Base-by-base conservation (phyloP, 2,329 filamentous ascomycete genomes). In the Cladosporium velox region DNA sequence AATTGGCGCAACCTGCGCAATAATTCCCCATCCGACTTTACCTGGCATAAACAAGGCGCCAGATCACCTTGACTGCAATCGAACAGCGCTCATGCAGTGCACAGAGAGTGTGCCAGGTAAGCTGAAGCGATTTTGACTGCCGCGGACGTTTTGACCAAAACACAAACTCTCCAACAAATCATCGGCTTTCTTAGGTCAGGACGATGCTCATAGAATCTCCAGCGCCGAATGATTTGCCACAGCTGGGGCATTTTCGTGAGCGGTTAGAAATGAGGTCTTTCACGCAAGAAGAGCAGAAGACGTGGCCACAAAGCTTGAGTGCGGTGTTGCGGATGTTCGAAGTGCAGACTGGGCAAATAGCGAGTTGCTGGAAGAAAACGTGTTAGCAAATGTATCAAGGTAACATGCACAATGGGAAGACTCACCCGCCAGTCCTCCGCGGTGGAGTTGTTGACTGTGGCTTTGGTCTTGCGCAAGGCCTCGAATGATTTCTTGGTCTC, bases 211-310 rank as follows among this genome's bases (percentile, higher is more conserved):
- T 96, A 68, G 92, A 88, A 77, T 99, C 95, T 79, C 91, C 91
- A 77, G 88, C 91, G 74, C 96, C 94, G 77, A 99, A 99, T 4
- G 92, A 88, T 79, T 91, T 91, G 73, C 91, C 92, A 83, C 96
- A 99, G 72, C 92, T 94, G 2, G 95, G 95, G 75, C 95, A 99
- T 79, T 98, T 98, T 71, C 95, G 87, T 81, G 94, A 93, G 41
- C 95, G 91, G 74, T 95, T 96, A 55, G 88, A 88, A 68, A 97
- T 88, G 66, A 95, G 89, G 74, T 96, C 91, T 70, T 97, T 92
- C 28, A 98, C 91, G 76, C 95, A 99, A 58, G 88, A 86, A 75
- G 90, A 89, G 85, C 95, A 99, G 79, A 98, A 97, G 59, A 96
- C 87, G 78, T 99, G 95, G 1, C 95, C 95, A 77, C 95, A 99